Percentiles rank a stretch among this genome's conserved stretches.
These are phyloP conservation scores for Pseudozyma pruni DNA, from an alignment of 1,284 basidiomycete species.

Conservation along the genomic window DNA sequence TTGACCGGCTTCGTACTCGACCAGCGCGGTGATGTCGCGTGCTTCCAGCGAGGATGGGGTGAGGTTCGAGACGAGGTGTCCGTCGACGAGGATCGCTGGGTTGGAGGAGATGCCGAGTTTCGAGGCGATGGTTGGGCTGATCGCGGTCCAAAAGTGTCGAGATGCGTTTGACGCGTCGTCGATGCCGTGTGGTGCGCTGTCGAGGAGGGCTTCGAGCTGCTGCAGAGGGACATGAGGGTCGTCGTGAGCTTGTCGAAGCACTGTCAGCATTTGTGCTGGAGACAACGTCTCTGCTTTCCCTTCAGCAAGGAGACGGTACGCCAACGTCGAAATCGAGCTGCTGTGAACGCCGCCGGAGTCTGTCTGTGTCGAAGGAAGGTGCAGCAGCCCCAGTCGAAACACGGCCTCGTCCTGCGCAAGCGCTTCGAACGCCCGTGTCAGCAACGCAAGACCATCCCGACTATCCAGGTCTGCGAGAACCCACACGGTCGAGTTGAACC, in stretches of 20 bases:
- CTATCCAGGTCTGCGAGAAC: constrained; percentile 84
- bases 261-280: constrained; percentile 10
- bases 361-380: constrained; percentile 36
- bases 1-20: constrained; percentile 43
- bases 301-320: constrained; percentile 28
- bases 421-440: constrained; percentile 76
- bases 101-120: constrained; percentile 3
- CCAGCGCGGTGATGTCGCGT: constrained; percentile 37
- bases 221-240: background rate
- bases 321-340: constrained; percentile 29
- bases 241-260: constrained; percentile 7
- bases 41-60: constrained; percentile 16
- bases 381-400: constrained; percentile 31
- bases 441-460: constrained; percentile 72
- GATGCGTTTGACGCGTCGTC: background rate
- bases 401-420: constrained; percentile 70
- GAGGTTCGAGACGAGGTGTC: constrained; percentile 30
- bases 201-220: no score
- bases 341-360: background rate
- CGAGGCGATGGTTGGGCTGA: constrained; percentile 7
- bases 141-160: constrained; percentile 15
- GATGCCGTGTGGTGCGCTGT: background rate
- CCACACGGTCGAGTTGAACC: constrained; percentile 72
- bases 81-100: constrained; percentile 44
- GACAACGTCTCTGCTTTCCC: constrained; percentile 1